Base-by-base conservation (phyloP, 1,284 basidiomycete species). In the Farysia itapuensis region DNA sequence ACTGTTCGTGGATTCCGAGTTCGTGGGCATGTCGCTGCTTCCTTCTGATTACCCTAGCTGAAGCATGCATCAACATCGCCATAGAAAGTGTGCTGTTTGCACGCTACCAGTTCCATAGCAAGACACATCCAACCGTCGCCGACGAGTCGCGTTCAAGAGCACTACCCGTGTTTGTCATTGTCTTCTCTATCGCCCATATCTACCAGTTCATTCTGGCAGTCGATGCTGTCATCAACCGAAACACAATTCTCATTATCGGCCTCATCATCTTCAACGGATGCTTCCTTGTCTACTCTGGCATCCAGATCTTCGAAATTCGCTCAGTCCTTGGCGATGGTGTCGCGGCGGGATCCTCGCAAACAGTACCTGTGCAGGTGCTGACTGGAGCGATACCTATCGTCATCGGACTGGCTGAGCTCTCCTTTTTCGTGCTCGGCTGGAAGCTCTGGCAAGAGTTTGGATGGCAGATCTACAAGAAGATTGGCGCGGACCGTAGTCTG, bases 401-500 rank as follows among this genome's bases (percentile, higher is more conserved):
- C n/a, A 64, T 71, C 31, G 64, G 56, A 5, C 35, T 53, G 26
- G 49, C 64, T 29, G 51, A 60, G 25, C 28, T 64, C 21, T 52
- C 54, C n/a, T 67, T 67, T 32, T n/a, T 54, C 9, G 31, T 52
- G 11, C 51, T 71, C 13, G 49, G 50, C 9, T 69, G 59, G 64
- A 58, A 51, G 35, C 23, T 71, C 20, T 67, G 58, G 49, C 67
- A 58, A 40, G 68, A 69, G 35, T 71, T 70, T 20, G 68, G 68
- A 23, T 69, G 68, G 67, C 57, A 68, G 30, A 66, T 71, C 29
- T 71, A 71, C 58, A 67, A 66, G 39, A 51, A 50, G 46, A 70
- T 69, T 23, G 67, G 68, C 19, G 68, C 68, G 9, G 67, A 69
- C 37, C 25, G 67, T 12, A 57, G 48, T n/a, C 49, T 71, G 19